These are phyloP conservation scores for Gliomastix tumulicola DNA, from an alignment of 2,329 filamentous ascomycete genomes.

Conservation along the genomic window DNA sequence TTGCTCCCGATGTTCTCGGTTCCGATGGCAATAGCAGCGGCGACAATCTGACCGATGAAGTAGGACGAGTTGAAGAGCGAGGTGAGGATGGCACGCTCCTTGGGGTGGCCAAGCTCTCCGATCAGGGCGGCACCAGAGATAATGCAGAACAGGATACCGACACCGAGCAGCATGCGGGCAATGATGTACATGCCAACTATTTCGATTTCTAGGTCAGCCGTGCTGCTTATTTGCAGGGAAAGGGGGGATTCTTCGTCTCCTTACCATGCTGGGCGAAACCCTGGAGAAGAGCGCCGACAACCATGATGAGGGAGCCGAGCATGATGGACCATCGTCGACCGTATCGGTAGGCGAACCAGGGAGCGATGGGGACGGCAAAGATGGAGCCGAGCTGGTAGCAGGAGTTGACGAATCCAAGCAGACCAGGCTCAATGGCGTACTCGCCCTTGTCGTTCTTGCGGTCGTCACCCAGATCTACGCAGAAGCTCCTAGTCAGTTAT, in stretches of 20 bases:
- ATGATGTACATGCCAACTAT: constrained; percentile 52
- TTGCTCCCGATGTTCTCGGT: constrained; percentile 27
- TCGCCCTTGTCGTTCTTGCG: constrained; percentile 8
- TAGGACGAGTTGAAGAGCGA: constrained; percentile 53
- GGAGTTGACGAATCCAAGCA: constrained; percentile 42
- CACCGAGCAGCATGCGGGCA: constrained; percentile 51
- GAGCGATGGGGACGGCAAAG: constrained; percentile 44
- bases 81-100: constrained; percentile 51
- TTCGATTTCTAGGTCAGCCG: too few relatives aligned
- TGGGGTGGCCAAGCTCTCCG: constrained; percentile 53
- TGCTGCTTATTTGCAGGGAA: too few relatives aligned
- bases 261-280: constrained; percentile 38
- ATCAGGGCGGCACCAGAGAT: constrained; percentile 51
- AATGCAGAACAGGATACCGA: constrained; percentile 54
- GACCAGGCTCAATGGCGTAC: constrained; percentile 16
- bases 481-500: too few relatives aligned
- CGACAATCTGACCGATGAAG: constrained; percentile 44
- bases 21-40: constrained; percentile 37
- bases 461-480: constrained; percentile 4
- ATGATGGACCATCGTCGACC: constrained; percentile 30
- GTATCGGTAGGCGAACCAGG: constrained; percentile 39
- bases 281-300: constrained; percentile 32
- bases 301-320: constrained; percentile 9
- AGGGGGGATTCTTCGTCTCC: too few relatives aligned
- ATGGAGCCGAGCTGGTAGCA: constrained; percentile 50